These are phyloP conservation scores for Salvia hispanica DNA, from an alignment of 257 asterid species.

Conservation along the genomic window DNA sequence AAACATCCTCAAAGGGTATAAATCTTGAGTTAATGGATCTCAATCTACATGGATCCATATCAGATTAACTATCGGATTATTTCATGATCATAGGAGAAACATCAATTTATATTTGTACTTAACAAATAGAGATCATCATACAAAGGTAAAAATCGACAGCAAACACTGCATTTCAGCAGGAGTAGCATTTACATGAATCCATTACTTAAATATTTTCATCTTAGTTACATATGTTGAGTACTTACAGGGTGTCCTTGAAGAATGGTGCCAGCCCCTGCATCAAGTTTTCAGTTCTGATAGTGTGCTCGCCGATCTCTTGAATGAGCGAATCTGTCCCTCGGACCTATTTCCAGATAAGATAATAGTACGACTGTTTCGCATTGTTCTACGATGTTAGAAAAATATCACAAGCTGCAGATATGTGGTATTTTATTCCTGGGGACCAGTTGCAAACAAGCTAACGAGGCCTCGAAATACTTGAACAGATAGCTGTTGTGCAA, in stretches of 20 bases:
- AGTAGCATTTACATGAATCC: neutral
- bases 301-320: slow-evolving; percentile 1
- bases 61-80: too few relatives aligned
- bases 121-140: too few relatives aligned
- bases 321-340: neutral
- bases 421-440: slow-evolving; percentile 44
- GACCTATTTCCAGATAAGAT: neutral
- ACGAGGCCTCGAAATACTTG: slow-evolving; percentile 94
- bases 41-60: too few relatives aligned
- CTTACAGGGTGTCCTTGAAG: too few relatives aligned
- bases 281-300: neutral
- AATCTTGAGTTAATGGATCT: too few relatives aligned
- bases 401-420: neutral
- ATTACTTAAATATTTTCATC: neutral
- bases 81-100: too few relatives aligned
- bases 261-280: neutral
- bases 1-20: too few relatives aligned
- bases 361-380: neutral
- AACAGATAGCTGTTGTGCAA: slow-evolving; percentile 85
- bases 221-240: too few relatives aligned
- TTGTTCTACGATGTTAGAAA: neutral
- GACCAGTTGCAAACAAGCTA: slow-evolving; percentile 88
- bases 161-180: too few relatives aligned
- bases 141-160: too few relatives aligned
- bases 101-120: too few relatives aligned